Percentiles rank a stretch among this genome's conserved stretches.
phyloP scores from a whole-genome alignment of 192 early-diverging fungal genomes.

The Obelidium mucronatum region DNA sequence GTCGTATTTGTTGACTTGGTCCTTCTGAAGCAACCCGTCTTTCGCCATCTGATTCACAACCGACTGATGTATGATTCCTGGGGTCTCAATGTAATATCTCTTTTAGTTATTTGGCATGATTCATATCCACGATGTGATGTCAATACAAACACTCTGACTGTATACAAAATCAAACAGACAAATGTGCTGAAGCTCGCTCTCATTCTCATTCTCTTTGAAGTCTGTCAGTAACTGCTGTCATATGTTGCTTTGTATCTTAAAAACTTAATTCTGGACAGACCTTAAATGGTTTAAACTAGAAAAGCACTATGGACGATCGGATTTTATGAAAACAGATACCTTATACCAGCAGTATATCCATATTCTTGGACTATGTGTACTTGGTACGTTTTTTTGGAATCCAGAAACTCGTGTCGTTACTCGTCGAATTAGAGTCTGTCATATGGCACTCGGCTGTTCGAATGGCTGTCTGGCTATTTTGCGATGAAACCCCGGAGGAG shows the following conservation, averaged over 20 bases:
- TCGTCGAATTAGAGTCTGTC: slow-evolving; percentile 55
- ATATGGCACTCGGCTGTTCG: slow-evolving; percentile 67
- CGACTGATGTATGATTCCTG: slow-evolving; percentile 49
- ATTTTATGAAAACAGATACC: slow-evolving; percentile 57
- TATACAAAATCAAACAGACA: slow-evolving; percentile 45
- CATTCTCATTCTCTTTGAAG: slow-evolving; percentile 86
- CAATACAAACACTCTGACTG: background rate
- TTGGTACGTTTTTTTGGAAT: slow-evolving; percentile 57
- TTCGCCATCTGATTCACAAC: slow-evolving; percentile 88
- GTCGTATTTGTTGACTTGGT: slow-evolving; percentile 93
- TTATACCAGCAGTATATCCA: slow-evolving; percentile 57
- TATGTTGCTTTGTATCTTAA: no score
- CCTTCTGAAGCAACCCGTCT: slow-evolving; percentile 84
- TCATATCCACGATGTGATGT: background rate
- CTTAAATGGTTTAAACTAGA: slow-evolving; percentile 94
- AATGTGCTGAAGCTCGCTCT: slow-evolving; percentile 79
- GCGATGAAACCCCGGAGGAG: background rate
- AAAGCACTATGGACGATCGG: slow-evolving; percentile 61
- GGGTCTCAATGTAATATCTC: slow-evolving; percentile 37
- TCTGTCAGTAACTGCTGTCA: slow-evolving; percentile 66
- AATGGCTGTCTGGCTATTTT: slow-evolving; percentile 49
- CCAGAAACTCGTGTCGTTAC: background rate
- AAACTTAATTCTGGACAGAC: no score
- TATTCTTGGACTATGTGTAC: slow-evolving; percentile 73
- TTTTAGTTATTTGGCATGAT: background rate